Percentiles rank a stretch among this genome's conserved stretches.
Conservation (phyloP, 177 flowering plant genomes). For the Telopea speciosissima region DNA sequence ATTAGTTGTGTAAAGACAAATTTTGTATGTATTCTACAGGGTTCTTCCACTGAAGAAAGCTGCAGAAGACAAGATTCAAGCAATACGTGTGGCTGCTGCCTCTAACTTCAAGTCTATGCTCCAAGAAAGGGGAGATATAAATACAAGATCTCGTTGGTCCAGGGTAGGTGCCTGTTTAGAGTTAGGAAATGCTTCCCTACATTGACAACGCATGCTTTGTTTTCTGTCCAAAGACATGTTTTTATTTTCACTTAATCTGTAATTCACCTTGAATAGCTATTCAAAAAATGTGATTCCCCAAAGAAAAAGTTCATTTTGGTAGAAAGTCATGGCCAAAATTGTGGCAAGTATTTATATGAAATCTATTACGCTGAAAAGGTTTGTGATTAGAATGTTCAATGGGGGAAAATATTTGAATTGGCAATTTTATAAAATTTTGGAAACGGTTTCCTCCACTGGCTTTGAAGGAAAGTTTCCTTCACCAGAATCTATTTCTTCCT, state of each 20-base stretch:
- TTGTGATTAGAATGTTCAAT: neutral
- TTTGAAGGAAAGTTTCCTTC: no score
- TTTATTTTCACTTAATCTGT: neutral
- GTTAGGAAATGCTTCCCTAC: neutral
- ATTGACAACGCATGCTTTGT: neutral
- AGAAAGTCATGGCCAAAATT: neutral
- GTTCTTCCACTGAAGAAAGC: constrained; percentile 69
- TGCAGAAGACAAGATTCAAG: constrained; percentile 73
- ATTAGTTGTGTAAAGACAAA: neutral
- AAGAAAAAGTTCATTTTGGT: neutral
- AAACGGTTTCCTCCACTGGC: no score
- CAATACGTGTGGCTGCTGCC: constrained; percentile 57
- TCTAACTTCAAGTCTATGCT: constrained; percentile 86
- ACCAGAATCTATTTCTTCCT: no score
- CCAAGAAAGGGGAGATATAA: constrained; percentile 62
- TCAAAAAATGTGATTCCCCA: neutral
- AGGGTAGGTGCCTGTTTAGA: constrained; percentile 46
- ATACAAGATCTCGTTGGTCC: constrained; percentile 75
- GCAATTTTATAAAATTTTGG: no score
- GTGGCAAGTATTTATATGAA: neutral
- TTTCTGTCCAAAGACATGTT: neutral
- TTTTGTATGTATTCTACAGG: constrained; percentile 32
- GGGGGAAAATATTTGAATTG: neutral
- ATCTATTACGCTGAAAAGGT: no score
- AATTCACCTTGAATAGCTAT: neutral